Conservation (phyloP, 768 basidiomycete species). For the Cubamyces sp. region DNA sequence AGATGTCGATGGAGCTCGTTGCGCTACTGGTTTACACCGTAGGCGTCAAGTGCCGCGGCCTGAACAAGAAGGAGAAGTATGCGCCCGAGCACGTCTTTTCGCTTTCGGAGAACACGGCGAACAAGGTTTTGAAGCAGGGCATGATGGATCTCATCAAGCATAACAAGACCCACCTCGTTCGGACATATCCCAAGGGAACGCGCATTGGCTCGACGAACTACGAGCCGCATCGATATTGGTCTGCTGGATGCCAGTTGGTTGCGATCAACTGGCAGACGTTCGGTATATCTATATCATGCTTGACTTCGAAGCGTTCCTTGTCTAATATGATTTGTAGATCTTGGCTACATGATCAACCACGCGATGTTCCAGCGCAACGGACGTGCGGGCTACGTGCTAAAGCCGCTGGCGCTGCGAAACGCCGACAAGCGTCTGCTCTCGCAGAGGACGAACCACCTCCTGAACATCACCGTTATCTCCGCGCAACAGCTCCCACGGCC, state of each 20-base stretch:
- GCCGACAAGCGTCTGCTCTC: slow-evolving; percentile 61
- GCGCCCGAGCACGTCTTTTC: slow-evolving; percentile 91
- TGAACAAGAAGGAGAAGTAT: slow-evolving; percentile 86
- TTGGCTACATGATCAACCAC: slow-evolving; percentile 90
- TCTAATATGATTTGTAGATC: slow-evolving; percentile 50
- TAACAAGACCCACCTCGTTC: slow-evolving; percentile 77
- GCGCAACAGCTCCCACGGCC: slow-evolving; percentile 87
- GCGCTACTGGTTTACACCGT: slow-evolving; percentile 90
- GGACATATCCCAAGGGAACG: slow-evolving; percentile 86
- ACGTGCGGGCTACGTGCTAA: slow-evolving; percentile 87
- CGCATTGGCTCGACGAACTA: slow-evolving; percentile 86
- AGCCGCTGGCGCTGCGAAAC: slow-evolving; percentile 76
- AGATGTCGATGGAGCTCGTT: slow-evolving; percentile 77
- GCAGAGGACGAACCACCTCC: slow-evolving; percentile 56
- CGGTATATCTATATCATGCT: slow-evolving; percentile 51
- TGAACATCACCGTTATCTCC: slow-evolving; percentile 81
- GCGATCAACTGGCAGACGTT: slow-evolving; percentile 98
- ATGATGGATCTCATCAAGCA: slow-evolving; percentile 84
- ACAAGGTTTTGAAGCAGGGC: slow-evolving; percentile 71
- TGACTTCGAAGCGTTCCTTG: not conserved
- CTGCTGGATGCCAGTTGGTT: slow-evolving; percentile 84
- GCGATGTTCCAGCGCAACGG: slow-evolving; percentile 95
- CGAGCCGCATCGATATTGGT: slow-evolving; percentile 89
- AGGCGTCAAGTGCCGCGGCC: slow-evolving; percentile 91
- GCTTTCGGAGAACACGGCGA: slow-evolving; percentile 82